Percentiles rank a stretch among this genome's conserved stretches.
phyloP scores from a whole-genome alignment of 208 protist species.

The Kentomonas sorsogonicus region DNA sequence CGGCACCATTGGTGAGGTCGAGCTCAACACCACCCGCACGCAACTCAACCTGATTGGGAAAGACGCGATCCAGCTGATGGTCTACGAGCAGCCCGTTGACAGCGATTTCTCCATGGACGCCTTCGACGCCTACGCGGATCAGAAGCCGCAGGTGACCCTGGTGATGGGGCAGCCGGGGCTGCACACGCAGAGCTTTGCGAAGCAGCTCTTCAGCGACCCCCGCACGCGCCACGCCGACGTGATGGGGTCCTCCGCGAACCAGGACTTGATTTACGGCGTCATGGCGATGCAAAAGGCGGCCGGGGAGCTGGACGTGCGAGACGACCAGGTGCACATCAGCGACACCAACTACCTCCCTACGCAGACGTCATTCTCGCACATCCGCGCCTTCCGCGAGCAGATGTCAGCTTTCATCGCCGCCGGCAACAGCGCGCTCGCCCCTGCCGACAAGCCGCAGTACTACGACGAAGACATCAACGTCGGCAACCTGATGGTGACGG shows the following conservation, averaged over 20 bases:
- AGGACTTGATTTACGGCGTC: slow-evolving; percentile 15
- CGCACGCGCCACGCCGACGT: slow-evolving; percentile 27
- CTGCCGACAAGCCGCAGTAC: too few relatives aligned
- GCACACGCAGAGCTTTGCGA: slow-evolving; percentile 30
- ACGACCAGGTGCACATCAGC: slow-evolving; percentile 32
- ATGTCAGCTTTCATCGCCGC: slow-evolving; percentile 32
- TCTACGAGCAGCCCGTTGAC: slow-evolving; percentile 23
- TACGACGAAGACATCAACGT: slow-evolving; percentile 6
- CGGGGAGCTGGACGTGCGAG: slow-evolving; percentile 6
- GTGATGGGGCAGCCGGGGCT: slow-evolving; percentile 15
- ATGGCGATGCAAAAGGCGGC: slow-evolving; percentile 11
- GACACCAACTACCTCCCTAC: slow-evolving; percentile 27
- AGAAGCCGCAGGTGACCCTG: slow-evolving; percentile 39
- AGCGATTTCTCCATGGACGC: slow-evolving; percentile 14
- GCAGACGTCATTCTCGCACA: slow-evolving; percentile 15
- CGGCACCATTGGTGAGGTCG: slow-evolving; percentile 22
- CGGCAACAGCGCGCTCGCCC: slow-evolving; percentile 13
- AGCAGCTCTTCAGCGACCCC: slow-evolving; percentile 16
- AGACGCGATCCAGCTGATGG: slow-evolving; percentile 1
- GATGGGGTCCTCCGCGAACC: slow-evolving; percentile 16
- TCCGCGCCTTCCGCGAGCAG: slow-evolving; percentile 28
- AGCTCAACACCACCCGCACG: slow-evolving; percentile 11
- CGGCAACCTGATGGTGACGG: slow-evolving; percentile 29
- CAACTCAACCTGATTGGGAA: slow-evolving; percentile 11
- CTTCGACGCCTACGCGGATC: slow-evolving; percentile 37